Evolutionary conservation across 306 rosid genomes (phyloP), one percentile per base, ranked within the genome.

Genomic region (Casuarina glauca): DNA sequence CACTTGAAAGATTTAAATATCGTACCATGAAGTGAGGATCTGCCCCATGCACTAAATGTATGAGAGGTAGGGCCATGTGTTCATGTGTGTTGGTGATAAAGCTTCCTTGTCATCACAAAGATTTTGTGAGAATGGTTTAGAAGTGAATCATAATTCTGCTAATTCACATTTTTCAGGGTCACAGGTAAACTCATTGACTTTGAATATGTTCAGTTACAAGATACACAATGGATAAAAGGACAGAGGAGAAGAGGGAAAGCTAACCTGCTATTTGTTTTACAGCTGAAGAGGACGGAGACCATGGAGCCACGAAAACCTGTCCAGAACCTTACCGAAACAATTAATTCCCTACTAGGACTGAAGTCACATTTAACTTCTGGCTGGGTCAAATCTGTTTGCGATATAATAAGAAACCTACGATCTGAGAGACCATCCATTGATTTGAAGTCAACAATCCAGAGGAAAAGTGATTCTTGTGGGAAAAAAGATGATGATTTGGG

Each of bases 371-470:
- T 84, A 5, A 76, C 84, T 72, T 80, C 84, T 72, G 68, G 74
- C 75, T 84, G 87, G 84, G 82, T 72, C 55, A 76, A 80, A 73
- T 84, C 79, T 57, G 87, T 84, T 66, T 57, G 84, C 50, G 70
- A 80, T n/a, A 84, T 84, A 72, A 73, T 84, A 61, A 49, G 17
- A 63, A 72, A 66, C 74, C 72, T 41, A 36, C 79, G 79, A 67
- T 48, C 81, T 42, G 74, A 70, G 52, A 70, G n/a, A 11, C 19
- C 42, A 39, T 46, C 82, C 19, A 43, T 36, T 63, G 75, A 57
- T 19, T 42, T 35, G 43, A 82, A 55, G 45, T 38, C 62, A n/a
- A 61, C 49, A 45, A 58, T 51, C 17, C 36, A 3, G 6, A 60
- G 48, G 48, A 74, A 51, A 19, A 19, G 38, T 45, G 36, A 48